Evolutionary conservation across 768 basidiomycete genomes (phyloP).

Genomic region (Panaeolus cyanescens): DNA sequence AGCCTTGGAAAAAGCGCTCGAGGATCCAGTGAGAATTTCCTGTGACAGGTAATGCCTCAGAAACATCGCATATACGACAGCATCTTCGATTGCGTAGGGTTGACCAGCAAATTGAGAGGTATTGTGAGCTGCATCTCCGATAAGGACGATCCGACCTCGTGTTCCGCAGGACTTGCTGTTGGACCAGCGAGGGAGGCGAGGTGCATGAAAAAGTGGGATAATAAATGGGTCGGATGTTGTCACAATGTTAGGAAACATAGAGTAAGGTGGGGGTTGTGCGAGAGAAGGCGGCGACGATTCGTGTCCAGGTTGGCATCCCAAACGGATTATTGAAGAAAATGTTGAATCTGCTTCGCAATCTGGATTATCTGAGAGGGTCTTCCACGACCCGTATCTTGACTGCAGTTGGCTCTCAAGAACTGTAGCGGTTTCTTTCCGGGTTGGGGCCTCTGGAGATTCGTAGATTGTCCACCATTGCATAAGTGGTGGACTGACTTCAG

Average conservation of each 20-base stretch:
- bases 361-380: slow-evolving; percentile 31
- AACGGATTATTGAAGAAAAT: slow-evolving; percentile 25
- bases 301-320: slow-evolving; percentile 10
- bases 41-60: slow-evolving; percentile 30
- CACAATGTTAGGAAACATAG: neutral
- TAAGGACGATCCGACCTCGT: slow-evolving; percentile 36
- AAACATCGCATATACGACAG: slow-evolving; percentile 34
- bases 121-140: slow-evolving; percentile 46
- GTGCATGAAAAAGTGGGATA: slow-evolving; percentile 37
- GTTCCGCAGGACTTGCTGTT: slow-evolving; percentile 21
- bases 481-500: slow-evolving; percentile 7
- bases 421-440: slow-evolving; percentile 20
- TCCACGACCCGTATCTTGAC: slow-evolving; percentile 32
- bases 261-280: neutral
- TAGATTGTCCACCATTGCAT: slow-evolving; percentile 47
- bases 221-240: slow-evolving; percentile 24
- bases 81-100: slow-evolving; percentile 43
- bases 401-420: slow-evolving; percentile 28
- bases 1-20: slow-evolving; percentile 17
- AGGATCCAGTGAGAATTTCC: neutral
- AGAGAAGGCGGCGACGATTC: neutral
- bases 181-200: slow-evolving; percentile 36
- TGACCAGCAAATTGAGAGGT: slow-evolving; percentile 46
- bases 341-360: slow-evolving; percentile 18
- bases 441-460: slow-evolving; percentile 28